These are phyloP conservation scores for Clarireedia hainanense DNA, from an alignment of 2,329 filamentous ascomycete genomes.

Conservation along the genomic window DNA sequence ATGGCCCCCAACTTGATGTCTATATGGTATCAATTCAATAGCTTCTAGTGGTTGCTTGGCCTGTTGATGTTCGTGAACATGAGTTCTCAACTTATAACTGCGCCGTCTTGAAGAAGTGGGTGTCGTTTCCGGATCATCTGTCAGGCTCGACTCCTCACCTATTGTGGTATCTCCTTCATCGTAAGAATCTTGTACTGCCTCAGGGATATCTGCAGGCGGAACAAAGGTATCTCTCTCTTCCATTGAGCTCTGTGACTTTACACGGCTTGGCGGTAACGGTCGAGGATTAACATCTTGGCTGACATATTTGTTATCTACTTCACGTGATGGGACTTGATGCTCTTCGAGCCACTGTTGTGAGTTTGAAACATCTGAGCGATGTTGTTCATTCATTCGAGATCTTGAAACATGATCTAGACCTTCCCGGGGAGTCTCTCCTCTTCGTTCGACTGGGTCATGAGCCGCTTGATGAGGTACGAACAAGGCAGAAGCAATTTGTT, in stretches of 20 bases:
- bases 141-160: constrained; percentile 20
- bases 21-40: constrained; percentile 93
- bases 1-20: constrained; percentile 94
- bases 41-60: constrained; percentile 61
- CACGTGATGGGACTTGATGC: constrained; percentile 30
- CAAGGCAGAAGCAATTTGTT: constrained; percentile 80
- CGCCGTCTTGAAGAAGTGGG: constrained; percentile 27
- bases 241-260: constrained; percentile 14
- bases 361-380: constrained; percentile 22
- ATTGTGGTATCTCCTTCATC: constrained; percentile 22
- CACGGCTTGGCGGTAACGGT: constrained; percentile 11
- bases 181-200: constrained; percentile 14
- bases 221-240: constrained; percentile 11
- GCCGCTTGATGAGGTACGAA: constrained; percentile 68
- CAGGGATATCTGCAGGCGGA: constrained; percentile 8
- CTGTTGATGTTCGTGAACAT: constrained; percentile 43
- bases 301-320: constrained; percentile 25
- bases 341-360: constrained; percentile 29
- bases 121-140: constrained; percentile 24
- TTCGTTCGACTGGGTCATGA: constrained; percentile 34
- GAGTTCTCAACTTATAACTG: constrained; percentile 34
- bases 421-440: constrained; percentile 9
- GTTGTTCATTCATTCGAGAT: constrained; percentile 8
- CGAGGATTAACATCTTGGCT: constrained; percentile 12
- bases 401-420: constrained; percentile 9